Evolutionary conservation across 495 filamentous ascomycete species (phyloP).

Genomic region (Podospora pseudoanserina): DNA sequence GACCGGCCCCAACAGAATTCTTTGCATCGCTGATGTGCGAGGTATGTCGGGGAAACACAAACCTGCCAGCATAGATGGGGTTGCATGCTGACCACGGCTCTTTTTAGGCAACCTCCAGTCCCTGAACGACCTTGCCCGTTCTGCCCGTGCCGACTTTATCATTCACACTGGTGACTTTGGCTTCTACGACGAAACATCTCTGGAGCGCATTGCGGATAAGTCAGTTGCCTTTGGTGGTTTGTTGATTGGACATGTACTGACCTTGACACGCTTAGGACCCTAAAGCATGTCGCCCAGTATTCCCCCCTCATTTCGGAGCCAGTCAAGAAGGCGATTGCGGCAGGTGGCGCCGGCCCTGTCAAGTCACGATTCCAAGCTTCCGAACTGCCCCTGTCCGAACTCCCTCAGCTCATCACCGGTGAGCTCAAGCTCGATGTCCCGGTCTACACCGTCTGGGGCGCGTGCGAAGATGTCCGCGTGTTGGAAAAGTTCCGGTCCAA

Average conservation of each 20-base stretch:
- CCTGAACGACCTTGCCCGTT: constrained; percentile 90
- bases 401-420: constrained; percentile 86
- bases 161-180: constrained; percentile 99
- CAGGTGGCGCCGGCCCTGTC: constrained; percentile 58
- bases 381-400: constrained; percentile 90
- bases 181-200: constrained; percentile 94
- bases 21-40: constrained; percentile 97
- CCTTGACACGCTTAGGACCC: constrained; percentile 58
- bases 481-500: constrained; percentile 96
- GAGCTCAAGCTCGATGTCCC: constrained; percentile 87
- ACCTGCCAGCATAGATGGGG: background rate
- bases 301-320: constrained; percentile 86
- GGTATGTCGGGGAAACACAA: constrained; percentile 51
- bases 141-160: constrained; percentile 90
- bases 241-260: constrained; percentile 17
- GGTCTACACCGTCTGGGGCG: constrained; percentile 98
- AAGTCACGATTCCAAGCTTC: constrained; percentile 75
- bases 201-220: constrained; percentile 99
- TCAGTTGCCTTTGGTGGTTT: constrained; percentile 47
- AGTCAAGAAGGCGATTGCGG: constrained; percentile 76
- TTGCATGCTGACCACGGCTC: constrained; percentile 8
- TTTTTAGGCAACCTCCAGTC: constrained; percentile 85
- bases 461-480: constrained; percentile 97
- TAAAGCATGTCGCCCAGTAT: constrained; percentile 98
- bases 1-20: constrained; percentile 74